Percentiles rank a stretch among this genome's conserved stretches.
Evolutionary conservation across 2,329 filamentous ascomycete species (phyloP).

Genomic region (Cladophialophora yegresii): DNA sequence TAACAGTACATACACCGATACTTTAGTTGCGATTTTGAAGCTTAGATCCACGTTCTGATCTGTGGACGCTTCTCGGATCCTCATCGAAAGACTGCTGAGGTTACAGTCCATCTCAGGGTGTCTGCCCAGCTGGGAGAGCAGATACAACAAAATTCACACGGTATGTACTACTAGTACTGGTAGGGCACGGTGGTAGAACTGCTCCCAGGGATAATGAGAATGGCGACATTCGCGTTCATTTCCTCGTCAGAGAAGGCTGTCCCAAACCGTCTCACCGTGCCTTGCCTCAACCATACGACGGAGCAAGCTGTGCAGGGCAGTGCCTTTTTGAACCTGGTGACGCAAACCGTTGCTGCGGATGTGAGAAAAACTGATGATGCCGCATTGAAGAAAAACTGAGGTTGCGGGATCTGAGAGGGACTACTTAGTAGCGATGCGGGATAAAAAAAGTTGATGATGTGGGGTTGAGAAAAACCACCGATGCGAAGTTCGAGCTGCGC

Average conservation of each 20-base stretch:
- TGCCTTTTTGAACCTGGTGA: slow-evolving; percentile 2
- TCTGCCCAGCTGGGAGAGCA: too few relatives aligned
- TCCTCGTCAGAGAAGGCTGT: slow-evolving; percentile 18
- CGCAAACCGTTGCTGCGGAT: too few relatives aligned
- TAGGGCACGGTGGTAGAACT: too few relatives aligned
- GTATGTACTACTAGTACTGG: too few relatives aligned
- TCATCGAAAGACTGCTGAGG: slow-evolving; percentile 52
- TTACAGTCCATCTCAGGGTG: too few relatives aligned
- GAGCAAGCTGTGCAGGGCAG: slow-evolving; percentile 2
- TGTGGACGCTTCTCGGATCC: slow-evolving; percentile 46
- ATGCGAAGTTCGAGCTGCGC: too few relatives aligned
- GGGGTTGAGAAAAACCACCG: too few relatives aligned
- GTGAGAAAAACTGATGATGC: too few relatives aligned
- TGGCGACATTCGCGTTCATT: slow-evolving; percentile 43
- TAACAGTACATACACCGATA: too few relatives aligned
- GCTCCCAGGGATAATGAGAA: slow-evolving; percentile 55
- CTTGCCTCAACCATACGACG: slow-evolving; percentile 9
- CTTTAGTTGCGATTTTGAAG: slow-evolving; percentile 11
- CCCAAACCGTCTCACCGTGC: slow-evolving; percentile 4
- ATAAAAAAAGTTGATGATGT: slow-evolving; percentile 7
- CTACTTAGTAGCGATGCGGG: slow-evolving; percentile 13
- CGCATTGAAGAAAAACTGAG: too few relatives aligned
- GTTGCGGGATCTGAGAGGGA: too few relatives aligned
- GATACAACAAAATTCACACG: slow-evolving; percentile 53
- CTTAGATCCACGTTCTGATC: slow-evolving; percentile 40